A percentile compares a stretch with the other conserved stretches of the same genome.
phyloP scores from a whole-genome alignment of 306 rosid genomes.

The Rosa persica region DNA sequence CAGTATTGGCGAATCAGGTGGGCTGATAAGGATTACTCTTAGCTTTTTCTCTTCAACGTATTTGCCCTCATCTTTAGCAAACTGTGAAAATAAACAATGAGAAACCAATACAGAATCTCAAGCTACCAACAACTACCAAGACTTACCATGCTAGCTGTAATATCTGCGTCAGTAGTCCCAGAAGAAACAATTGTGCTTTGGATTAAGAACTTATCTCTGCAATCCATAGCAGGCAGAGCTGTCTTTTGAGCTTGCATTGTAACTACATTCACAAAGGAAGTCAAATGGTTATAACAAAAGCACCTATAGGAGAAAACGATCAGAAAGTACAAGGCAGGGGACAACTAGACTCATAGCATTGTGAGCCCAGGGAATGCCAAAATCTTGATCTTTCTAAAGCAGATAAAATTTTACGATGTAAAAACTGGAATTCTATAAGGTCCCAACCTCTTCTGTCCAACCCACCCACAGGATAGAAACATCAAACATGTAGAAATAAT shows the following conservation, averaged over 20 bases:
- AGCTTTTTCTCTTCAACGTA: slow-evolving; percentile 77
- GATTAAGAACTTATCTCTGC: slow-evolving; percentile 90
- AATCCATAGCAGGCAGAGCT: slow-evolving; percentile 60
- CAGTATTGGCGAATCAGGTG: slow-evolving; percentile 53
- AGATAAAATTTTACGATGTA: background rate
- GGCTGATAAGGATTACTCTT: slow-evolving; percentile 64
- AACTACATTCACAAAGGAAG: slow-evolving; percentile 51
- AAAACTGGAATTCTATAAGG: background rate
- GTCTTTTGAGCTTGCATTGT: slow-evolving; percentile 77
- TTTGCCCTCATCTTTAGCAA: slow-evolving; percentile 58
- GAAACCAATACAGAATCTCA: slow-evolving; percentile 18
- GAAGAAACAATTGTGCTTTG: slow-evolving; percentile 68
- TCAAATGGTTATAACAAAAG: background rate
- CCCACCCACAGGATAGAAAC: background rate
- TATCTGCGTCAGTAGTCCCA: slow-evolving; percentile 57
- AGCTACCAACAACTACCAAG: slow-evolving; percentile 28
- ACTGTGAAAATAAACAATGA: slow-evolving; percentile 47
- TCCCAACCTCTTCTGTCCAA: background rate
- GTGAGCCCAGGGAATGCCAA: background rate
- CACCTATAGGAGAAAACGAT: background rate
- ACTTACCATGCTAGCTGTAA: slow-evolving; percentile 74
- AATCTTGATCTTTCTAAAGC: slow-evolving; percentile 5
- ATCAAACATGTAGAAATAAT: background rate
- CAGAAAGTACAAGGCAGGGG: background rate
- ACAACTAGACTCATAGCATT: background rate